Conservation (phyloP, 2,329 filamentous ascomycete genomes). For the Penicillium expansum region DNA sequence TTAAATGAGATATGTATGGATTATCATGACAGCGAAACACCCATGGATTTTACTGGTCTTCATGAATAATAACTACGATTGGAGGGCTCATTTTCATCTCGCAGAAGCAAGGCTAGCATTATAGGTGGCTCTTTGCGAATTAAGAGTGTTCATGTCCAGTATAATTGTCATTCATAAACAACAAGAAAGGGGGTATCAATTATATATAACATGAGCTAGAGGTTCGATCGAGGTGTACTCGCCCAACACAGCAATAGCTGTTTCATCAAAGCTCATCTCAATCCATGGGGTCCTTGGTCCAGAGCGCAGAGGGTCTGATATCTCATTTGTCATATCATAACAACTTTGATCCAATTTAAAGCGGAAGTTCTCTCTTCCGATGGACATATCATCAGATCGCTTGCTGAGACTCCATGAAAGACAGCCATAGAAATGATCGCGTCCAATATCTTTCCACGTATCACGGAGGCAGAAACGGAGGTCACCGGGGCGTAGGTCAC, state of each 20-base stretch:
- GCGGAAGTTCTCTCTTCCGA: neutral
- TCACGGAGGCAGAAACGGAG: constrained; percentile 23
- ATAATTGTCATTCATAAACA: neutral
- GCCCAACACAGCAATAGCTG: constrained; percentile 20
- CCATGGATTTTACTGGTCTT: neutral
- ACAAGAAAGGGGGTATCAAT: neutral
- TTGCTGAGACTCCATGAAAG: constrained; percentile 18
- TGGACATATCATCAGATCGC: neutral
- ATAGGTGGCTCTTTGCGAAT: neutral
- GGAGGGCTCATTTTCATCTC: neutral
- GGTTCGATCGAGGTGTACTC: constrained; percentile 15
- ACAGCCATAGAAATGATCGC: constrained; percentile 34
- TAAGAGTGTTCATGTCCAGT: neutral
- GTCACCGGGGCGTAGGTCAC: constrained; percentile 15
- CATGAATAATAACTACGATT: constrained; percentile 1
- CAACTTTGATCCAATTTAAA: neutral
- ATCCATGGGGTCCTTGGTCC: constrained; percentile 13
- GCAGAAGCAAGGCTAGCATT: neutral
- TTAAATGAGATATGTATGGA: neutral
- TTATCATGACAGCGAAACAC: neutral
- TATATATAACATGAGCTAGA: neutral
- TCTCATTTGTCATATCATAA: neutral
- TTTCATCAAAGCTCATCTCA: constrained; percentile 28
- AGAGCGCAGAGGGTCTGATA: neutral
- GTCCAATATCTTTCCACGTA: constrained; percentile 31